Evolutionary conservation across 352 stramenopile genomes (phyloP).

Genomic region (Globisporangium ultimum): DNA sequence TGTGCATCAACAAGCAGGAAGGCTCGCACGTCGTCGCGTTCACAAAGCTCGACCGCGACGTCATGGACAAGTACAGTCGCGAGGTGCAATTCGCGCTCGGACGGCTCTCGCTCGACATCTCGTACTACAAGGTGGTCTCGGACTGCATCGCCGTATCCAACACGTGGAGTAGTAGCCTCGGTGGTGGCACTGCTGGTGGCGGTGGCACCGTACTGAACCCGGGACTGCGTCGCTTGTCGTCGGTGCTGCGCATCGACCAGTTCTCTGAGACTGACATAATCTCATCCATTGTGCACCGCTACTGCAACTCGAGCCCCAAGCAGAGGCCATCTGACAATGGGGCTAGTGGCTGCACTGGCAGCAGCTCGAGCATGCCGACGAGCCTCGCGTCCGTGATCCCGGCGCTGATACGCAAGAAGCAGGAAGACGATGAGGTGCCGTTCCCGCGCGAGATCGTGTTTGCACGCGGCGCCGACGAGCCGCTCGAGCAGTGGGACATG

Average conservation of each 20-base stretch:
- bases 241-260: slow-evolving; percentile 17
- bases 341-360: neutral
- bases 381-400: slow-evolving; percentile 23
- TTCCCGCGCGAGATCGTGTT: slow-evolving; percentile 59
- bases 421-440: slow-evolving; percentile 47
- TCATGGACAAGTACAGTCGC: slow-evolving; percentile 57
- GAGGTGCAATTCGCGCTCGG: slow-evolving; percentile 72
- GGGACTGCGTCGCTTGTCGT: slow-evolving; percentile 18
- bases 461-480: slow-evolving; percentile 32
- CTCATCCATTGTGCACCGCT: slow-evolving; percentile 58
- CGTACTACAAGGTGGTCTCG: slow-evolving; percentile 73
- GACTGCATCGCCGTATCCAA: slow-evolving; percentile 31
- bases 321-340: neutral
- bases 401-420: slow-evolving; percentile 36
- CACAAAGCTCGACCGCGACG: slow-evolving; percentile 45
- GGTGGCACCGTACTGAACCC: too few relatives aligned
- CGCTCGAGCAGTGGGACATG: slow-evolving; percentile 50
- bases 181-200: too few relatives aligned
- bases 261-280: slow-evolving; percentile 57
- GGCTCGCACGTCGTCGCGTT: slow-evolving; percentile 67
- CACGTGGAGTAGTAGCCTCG: too few relatives aligned
- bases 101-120: slow-evolving; percentile 65
- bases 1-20: slow-evolving; percentile 91
- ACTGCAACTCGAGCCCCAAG: slow-evolving; percentile 25
- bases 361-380: neutral